A percentile compares a stretch with the other conserved stretches of the same genome.
Evolutionary conservation across 164 flowering plant species (phyloP).

Genomic region (Warburgia ugandensis): DNA sequence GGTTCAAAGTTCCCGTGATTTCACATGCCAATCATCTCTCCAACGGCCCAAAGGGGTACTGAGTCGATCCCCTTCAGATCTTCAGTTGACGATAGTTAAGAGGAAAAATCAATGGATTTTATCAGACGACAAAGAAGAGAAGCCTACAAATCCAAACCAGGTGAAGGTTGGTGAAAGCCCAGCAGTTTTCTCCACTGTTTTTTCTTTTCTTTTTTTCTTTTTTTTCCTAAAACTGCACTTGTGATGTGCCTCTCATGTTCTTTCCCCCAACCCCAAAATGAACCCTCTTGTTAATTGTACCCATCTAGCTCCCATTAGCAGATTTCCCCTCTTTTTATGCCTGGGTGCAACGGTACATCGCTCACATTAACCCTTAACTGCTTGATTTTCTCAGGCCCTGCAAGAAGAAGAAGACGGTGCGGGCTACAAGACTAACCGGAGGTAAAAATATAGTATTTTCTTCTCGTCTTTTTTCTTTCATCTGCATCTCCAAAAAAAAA

Average conservation of each 20-base stretch:
- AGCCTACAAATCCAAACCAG: neutral
- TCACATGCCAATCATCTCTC: slow-evolving; percentile 3
- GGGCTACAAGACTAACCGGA: neutral
- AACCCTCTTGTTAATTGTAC: neutral
- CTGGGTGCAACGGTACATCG: slow-evolving; percentile 9
- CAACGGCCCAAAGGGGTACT: neutral
- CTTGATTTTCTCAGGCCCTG: slow-evolving; percentile 3
- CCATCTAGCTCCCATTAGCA: slow-evolving; percentile 2
- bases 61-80: no score
- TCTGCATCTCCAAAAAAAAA: neutral
- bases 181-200: neutral
- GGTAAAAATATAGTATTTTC: neutral
- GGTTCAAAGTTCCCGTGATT: no score
- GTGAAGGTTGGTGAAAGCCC: neutral
- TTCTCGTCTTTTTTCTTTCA: neutral
- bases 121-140: neutral
- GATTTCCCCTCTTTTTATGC: slow-evolving; percentile 2
- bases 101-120: neutral
- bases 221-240: no score
- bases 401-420: slow-evolving; percentile 2
- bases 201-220: neutral
- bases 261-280: neutral
- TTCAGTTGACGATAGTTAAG: no score
- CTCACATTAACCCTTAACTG: neutral
- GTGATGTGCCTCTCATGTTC: neutral